Evolutionary conservation across 2,329 filamentous ascomycete genomes (phyloP).

Genomic region (Neofusicoccum laricinum): DNA sequence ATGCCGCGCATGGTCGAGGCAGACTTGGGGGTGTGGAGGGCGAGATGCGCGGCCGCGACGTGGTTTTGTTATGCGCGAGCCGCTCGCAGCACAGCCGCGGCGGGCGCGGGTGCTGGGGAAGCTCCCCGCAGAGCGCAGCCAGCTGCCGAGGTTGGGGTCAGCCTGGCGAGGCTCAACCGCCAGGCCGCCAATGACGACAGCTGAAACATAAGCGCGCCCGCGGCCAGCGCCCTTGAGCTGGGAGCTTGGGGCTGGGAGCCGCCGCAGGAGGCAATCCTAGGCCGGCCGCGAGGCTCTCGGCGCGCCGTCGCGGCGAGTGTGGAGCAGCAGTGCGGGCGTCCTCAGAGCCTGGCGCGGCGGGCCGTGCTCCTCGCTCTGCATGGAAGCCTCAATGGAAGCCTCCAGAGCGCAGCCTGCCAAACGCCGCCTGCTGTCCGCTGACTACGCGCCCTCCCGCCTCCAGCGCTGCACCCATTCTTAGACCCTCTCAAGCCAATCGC

Average conservation of each 20-base stretch:
- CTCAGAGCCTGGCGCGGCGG: not conserved
- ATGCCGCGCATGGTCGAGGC: slow-evolving; percentile 67
- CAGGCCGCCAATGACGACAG: slow-evolving; percentile 10
- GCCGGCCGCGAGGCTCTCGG: not conserved
- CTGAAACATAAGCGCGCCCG: not conserved
- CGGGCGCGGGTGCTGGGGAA: not conserved
- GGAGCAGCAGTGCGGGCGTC: not conserved
- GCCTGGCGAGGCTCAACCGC: slow-evolving; percentile 3
- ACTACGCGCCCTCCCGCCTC: slow-evolving; percentile 12
- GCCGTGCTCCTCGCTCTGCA: slow-evolving; percentile 6
- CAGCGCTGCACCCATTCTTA: not conserved
- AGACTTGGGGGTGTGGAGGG: not conserved
- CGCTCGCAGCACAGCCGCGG: not conserved
- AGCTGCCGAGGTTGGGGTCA: slow-evolving; percentile 2
- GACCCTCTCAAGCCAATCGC: not conserved
- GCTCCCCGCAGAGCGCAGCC: not conserved
- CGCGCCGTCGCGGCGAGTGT: not conserved
- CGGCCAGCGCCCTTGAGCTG: not conserved
- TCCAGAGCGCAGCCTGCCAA: slow-evolving; percentile 4
- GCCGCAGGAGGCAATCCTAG: not conserved
- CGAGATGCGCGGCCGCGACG: not conserved
- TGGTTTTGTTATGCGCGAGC: not conserved
- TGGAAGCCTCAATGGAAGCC: slow-evolving; percentile 14
- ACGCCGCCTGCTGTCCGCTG: not conserved
- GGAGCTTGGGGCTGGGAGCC: too few relatives aligned